phyloP scores from a whole-genome alignment of 2,329 filamentous ascomycete genomes.

The Penicillium oxalicum region DNA sequence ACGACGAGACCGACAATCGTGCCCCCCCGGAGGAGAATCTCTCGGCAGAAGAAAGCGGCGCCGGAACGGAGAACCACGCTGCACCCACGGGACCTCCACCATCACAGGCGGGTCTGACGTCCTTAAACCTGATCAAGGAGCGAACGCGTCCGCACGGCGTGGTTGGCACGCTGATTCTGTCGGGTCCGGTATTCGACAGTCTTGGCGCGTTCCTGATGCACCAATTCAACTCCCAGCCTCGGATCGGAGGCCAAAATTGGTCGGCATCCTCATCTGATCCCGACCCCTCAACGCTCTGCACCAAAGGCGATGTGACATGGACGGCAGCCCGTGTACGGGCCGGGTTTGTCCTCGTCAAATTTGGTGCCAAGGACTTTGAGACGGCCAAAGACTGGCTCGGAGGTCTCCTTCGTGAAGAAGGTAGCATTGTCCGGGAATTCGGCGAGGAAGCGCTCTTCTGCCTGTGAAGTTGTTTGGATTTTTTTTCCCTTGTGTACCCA shows the following conservation, averaged over 20 bases:
- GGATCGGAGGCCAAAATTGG: constrained; percentile 79
- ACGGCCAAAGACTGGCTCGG: constrained; percentile 74
- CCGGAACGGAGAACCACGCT: constrained; percentile 10
- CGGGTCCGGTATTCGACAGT: constrained; percentile 61
- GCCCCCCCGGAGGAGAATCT: constrained; percentile 12
- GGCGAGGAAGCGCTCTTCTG: constrained; percentile 78
- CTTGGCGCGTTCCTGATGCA: constrained; percentile 69
- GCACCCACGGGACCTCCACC: constrained; percentile 11
- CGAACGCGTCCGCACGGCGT: constrained; percentile 71
- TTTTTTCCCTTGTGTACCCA: not conserved
- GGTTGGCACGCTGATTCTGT: constrained; percentile 78
- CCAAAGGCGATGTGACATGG: constrained; percentile 59
- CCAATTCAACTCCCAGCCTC: constrained; percentile 71
- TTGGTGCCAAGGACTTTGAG: constrained; percentile 76
- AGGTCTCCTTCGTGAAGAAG: constrained; percentile 67
- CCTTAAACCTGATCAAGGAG: constrained; percentile 32
- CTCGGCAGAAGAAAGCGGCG: constrained; percentile 23
- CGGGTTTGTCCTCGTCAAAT: constrained; percentile 85
- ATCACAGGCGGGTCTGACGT: constrained; percentile 15
- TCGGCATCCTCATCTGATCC: constrained; percentile 24
- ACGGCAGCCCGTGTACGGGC: constrained; percentile 68
- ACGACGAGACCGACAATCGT: constrained; percentile 42
- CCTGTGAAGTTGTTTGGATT: constrained; percentile 36
- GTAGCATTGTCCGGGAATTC: constrained; percentile 64
- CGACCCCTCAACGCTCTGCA: constrained; percentile 34